A percentile compares a stretch with the other conserved stretches of the same genome.
Evolutionary conservation across 2,329 filamentous ascomycete species (phyloP).

Genomic region (Chaetomium strumarium): DNA sequence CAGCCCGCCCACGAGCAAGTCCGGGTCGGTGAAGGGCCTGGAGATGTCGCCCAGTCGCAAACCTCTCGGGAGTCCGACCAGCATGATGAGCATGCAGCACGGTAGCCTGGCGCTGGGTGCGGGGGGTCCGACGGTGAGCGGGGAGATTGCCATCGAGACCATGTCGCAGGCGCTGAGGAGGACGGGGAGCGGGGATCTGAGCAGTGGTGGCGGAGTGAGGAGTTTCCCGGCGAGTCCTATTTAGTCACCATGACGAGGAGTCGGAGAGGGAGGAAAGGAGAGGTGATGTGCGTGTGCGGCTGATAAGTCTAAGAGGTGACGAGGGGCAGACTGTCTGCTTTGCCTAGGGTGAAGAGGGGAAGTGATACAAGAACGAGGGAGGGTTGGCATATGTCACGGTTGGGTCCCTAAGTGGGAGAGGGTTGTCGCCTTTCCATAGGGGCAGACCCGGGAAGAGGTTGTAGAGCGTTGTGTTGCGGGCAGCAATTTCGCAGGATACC

Average conservation of each 20-base stretch:
- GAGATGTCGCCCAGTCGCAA: conserved; percentile 53
- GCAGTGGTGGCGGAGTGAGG: conserved; percentile 34
- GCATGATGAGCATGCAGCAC: conserved; percentile 17
- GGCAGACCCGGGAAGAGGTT: too few species aligned
- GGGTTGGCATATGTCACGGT: not conserved
- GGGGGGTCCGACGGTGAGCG: conserved; percentile 34
- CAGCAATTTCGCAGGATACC: too few species aligned
- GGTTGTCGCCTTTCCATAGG: too few species aligned
- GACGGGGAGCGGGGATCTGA: conserved; percentile 77
- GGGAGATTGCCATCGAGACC: conserved; percentile 84
- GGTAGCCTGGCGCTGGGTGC: conserved; percentile 27
- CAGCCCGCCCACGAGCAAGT: conserved; percentile 71
- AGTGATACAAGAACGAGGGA: not conserved
- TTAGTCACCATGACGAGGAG: not conserved
- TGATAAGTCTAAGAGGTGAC: too few species aligned
- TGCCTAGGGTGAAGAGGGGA: not conserved
- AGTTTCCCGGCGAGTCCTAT: conserved; percentile 56
- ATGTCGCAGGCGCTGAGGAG: conserved; percentile 85
- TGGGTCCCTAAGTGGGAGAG: too few species aligned
- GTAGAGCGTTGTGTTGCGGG: too few species aligned
- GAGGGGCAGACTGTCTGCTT: not conserved
- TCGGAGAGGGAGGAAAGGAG: not conserved
- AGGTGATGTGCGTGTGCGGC: not conserved
- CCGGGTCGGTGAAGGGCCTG: conserved; percentile 66
- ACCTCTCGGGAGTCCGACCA: conserved; percentile 55